Percentiles rank a stretch among this genome's conserved stretches.
Evolutionary conservation across 1,284 basidiomycete species (phyloP).

Genomic region (Termitomyces sp.): DNA sequence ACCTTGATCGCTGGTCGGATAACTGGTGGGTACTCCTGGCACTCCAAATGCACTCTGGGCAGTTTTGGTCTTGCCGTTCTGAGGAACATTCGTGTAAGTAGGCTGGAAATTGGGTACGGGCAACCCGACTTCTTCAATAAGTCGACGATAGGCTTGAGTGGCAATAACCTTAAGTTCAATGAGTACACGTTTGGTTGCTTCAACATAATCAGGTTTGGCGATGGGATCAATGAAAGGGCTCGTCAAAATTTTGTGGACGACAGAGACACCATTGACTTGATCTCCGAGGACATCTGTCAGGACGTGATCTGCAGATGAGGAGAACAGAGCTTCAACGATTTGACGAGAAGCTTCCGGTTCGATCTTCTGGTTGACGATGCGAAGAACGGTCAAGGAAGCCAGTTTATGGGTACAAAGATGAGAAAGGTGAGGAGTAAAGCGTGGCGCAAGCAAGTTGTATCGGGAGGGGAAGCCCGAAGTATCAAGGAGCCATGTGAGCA

Average conservation of each 20-base stretch:
- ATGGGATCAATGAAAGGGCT: slow-evolving; percentile 75
- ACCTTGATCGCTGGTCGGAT: slow-evolving; percentile 75
- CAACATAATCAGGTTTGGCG: slow-evolving; percentile 68
- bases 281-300: slow-evolving; percentile 91
- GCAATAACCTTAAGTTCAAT: slow-evolving; percentile 85
- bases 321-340: slow-evolving; percentile 82
- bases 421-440: slow-evolving; percentile 93
- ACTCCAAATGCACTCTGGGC: slow-evolving; percentile 56
- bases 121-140: slow-evolving; percentile 91
- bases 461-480: slow-evolving; percentile 89
- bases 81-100: slow-evolving; percentile 60
- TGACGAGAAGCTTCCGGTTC: slow-evolving; percentile 80
- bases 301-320: slow-evolving; percentile 80
- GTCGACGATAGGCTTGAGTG: slow-evolving; percentile 87
- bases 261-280: slow-evolving; percentile 92
- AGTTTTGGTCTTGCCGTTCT: slow-evolving; percentile 62
- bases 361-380: slow-evolving; percentile 89
- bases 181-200: slow-evolving; percentile 84
- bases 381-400: slow-evolving; percentile 88
- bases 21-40: slow-evolving; percentile 70
- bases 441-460: slow-evolving; percentile 88
- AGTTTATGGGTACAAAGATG: slow-evolving; percentile 98
- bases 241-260: slow-evolving; percentile 89
- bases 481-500: slow-evolving; percentile 96
- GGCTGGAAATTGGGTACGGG: slow-evolving; percentile 84